phyloP scores from a whole-genome alignment of 108 stramenopile species.

The Nannochloropsis salina region DNA sequence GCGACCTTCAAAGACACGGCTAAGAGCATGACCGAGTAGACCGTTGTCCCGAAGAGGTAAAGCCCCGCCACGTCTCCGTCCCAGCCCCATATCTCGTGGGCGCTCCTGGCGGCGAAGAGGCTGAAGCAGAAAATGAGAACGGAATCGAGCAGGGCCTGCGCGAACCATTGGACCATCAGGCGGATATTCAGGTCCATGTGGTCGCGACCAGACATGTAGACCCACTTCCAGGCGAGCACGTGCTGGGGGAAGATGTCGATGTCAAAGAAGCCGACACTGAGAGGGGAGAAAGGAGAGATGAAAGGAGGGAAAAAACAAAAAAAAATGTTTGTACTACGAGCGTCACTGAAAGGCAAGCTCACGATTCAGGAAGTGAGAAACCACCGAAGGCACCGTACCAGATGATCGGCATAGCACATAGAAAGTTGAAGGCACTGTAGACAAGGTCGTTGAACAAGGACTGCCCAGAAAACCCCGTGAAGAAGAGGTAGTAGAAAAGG shows the following conservation, averaged over 20 bases:
- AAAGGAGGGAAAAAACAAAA: constrained; percentile 19
- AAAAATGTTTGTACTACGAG: constrained; percentile 27
- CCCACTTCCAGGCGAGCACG: constrained; percentile 20
- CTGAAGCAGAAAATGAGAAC: constrained; percentile 32
- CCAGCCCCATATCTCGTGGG: constrained; percentile 23
- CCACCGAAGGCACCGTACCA: not conserved
- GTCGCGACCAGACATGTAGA: constrained; percentile 29
- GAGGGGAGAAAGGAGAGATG: not conserved
- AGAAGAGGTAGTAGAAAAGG: constrained; percentile 60
- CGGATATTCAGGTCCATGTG: constrained; percentile 37
- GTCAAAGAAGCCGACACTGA: constrained; percentile 38
- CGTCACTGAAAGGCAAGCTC: not conserved
- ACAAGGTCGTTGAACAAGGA: constrained; percentile 47
- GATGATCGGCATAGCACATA: constrained; percentile 48
- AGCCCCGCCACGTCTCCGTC: constrained; percentile 39
- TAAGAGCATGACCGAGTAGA: constrained; percentile 35
- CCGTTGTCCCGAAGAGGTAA: constrained; percentile 43
- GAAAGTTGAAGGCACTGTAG: constrained; percentile 51
- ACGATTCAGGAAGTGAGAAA: not conserved
- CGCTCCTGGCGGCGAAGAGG: constrained; percentile 20
- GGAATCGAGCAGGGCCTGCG: constrained; percentile 41
- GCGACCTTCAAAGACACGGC: constrained; percentile 38
- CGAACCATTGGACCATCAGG: not conserved
- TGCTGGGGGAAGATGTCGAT: constrained; percentile 23
- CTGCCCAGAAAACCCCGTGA: constrained; percentile 49